phyloP scores from a whole-genome alignment of 805 yeast genomes.

The Starmerella apis region DNA sequence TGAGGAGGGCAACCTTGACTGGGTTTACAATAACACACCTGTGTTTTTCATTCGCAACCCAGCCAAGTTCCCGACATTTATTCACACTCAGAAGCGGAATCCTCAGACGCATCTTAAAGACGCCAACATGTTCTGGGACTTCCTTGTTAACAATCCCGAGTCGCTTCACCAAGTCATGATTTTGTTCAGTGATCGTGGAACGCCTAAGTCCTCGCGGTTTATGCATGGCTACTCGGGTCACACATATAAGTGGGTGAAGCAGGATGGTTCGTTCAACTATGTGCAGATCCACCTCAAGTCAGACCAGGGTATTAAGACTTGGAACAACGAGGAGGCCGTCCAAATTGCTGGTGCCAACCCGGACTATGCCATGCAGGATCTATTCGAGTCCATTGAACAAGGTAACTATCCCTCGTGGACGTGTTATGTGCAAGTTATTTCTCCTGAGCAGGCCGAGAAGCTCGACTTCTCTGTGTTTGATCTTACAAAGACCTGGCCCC shows the following conservation, averaged over 20 bases:
- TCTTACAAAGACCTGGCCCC: conserved; percentile 51
- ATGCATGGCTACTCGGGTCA: conserved; percentile 61
- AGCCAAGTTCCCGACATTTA: conserved; percentile 51
- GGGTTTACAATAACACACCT: conserved; percentile 68
- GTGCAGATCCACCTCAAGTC: conserved; percentile 46
- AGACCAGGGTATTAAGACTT: conserved; percentile 42
- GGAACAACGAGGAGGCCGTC: conserved; percentile 40
- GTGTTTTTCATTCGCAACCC: conserved; percentile 57
- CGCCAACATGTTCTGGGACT: conserved; percentile 50
- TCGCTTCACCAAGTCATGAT: conserved; percentile 47
- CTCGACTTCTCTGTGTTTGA: conserved; percentile 42
- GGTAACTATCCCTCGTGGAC: conserved; percentile 46
- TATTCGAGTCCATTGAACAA: conserved; percentile 39
- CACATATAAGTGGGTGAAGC: conserved; percentile 48
- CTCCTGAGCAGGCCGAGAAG: conserved; percentile 45
- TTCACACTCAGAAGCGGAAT: conserved; percentile 61
- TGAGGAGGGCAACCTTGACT: conserved; percentile 57
- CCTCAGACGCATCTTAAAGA: conserved; percentile 54
- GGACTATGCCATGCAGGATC: conserved; percentile 40
- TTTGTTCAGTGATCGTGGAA: conserved; percentile 52
- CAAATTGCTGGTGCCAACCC: conserved; percentile 42
- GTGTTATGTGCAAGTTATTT: conserved; percentile 49
- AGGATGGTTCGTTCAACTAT: conserved; percentile 42
- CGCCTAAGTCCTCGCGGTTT: conserved; percentile 44
- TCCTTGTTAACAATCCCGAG: conserved; percentile 45